Evolutionary conservation across 2,329 filamentous ascomycete genomes (phyloP).

Genomic region (Pseudonectria foliicola): DNA sequence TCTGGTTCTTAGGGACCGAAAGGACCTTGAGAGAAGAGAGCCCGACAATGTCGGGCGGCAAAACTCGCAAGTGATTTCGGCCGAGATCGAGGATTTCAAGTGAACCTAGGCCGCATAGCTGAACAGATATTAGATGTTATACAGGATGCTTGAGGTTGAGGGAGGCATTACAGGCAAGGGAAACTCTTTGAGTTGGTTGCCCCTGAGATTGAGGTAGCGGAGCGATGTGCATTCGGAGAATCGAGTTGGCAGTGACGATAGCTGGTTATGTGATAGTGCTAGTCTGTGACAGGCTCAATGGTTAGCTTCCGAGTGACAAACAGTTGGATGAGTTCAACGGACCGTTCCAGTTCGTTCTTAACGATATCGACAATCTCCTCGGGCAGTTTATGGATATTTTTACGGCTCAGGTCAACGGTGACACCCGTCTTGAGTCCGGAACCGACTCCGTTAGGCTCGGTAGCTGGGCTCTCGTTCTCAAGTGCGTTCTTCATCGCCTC

Average conservation of each 20-base stretch:
- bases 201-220: slow-evolving; percentile 73
- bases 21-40: slow-evolving; percentile 83
- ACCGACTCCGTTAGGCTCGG: slow-evolving; percentile 52
- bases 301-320: slow-evolving; percentile 8
- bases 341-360: slow-evolving; percentile 68
- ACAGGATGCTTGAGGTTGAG: slow-evolving; percentile 7
- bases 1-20: slow-evolving; percentile 78
- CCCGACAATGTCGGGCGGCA: slow-evolving; percentile 74
- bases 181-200: slow-evolving; percentile 63
- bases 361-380: slow-evolving; percentile 71
- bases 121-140: slow-evolving; percentile 17
- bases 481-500: slow-evolving; percentile 62
- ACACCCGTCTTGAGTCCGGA: slow-evolving; percentile 61
- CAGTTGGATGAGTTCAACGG: slow-evolving; percentile 16
- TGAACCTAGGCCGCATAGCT: slow-evolving; percentile 81
- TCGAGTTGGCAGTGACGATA: slow-evolving; percentile 60
- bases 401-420: slow-evolving; percentile 71
- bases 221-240: slow-evolving; percentile 71
- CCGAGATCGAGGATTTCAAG: slow-evolving; percentile 91
- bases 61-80: slow-evolving; percentile 70
- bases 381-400: slow-evolving; percentile 63
- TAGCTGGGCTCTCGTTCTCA: slow-evolving; percentile 58
- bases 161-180: slow-evolving; percentile 42
- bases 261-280: slow-evolving; percentile 72
- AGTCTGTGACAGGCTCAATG: slow-evolving; percentile 42